Evolutionary conservation across 2,329 filamentous ascomycete species (phyloP).

Genomic region (Colletotrichum trifolii): DNA sequence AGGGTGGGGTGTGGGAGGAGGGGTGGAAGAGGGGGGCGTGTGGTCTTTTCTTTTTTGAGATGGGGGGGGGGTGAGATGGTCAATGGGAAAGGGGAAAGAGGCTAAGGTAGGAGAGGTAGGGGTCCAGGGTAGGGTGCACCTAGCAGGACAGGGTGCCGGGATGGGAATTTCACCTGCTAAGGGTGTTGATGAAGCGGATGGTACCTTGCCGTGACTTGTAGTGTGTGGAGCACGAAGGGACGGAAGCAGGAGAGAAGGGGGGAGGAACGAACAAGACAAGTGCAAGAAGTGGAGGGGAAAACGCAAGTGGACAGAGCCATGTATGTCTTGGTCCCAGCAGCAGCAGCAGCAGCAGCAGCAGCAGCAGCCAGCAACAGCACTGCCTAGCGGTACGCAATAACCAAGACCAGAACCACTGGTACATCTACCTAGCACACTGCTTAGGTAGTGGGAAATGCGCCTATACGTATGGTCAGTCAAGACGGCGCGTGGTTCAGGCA

Average conservation of each 20-base stretch:
- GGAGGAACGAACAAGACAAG: conserved; percentile 1
- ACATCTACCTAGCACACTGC: too few relatives aligned
- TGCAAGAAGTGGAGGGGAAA: conserved; percentile 14
- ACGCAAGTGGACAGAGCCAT: conserved; percentile 13
- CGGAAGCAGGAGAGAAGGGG: conserved; percentile 5
- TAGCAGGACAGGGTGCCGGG: conserved; percentile 14
- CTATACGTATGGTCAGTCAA: too few relatives aligned
- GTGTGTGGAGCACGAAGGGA: conserved; percentile 3
- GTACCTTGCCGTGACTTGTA: neutral
- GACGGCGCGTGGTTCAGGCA: too few relatives aligned
- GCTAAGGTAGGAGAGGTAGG: conserved; percentile 22
- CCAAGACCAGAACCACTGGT: too few relatives aligned
- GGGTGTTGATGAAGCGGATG: neutral
- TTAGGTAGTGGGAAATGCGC: too few relatives aligned
- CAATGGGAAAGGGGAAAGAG: conserved; percentile 4
- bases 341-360: too few relatives aligned
- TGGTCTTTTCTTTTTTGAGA: too few relatives aligned
- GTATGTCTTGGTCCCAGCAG: conserved; percentile 1
- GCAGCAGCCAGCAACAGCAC: too few relatives aligned
- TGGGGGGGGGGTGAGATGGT: conserved; percentile 1
- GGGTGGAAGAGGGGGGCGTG: too few relatives aligned
- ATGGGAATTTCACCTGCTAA: conserved; percentile 20
- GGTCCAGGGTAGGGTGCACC: conserved; percentile 28
- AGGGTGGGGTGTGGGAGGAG: conserved; percentile 11
- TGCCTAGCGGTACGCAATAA: too few relatives aligned